Evolutionary conservation across 164 flowering plant species (phyloP), one percentile per base, ranked within the genome.

Genomic region (Houttuynia cordata): DNA sequence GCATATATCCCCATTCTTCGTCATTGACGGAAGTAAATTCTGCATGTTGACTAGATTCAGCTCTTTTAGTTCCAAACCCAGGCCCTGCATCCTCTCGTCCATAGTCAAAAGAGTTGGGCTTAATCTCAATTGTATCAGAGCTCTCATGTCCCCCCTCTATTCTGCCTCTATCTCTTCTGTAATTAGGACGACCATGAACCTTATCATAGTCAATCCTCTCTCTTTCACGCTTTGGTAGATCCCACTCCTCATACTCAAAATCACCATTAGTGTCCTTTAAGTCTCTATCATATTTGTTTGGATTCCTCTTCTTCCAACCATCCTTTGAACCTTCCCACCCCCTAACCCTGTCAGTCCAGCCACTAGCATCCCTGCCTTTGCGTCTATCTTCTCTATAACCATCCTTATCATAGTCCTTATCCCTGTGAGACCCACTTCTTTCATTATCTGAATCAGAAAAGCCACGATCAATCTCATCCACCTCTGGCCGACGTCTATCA

Each of bases 71-170:
- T 23, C 68, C 21, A 71, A 81, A 67, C 54, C 72, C 57, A 45
- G 86, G 70, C 64, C 65, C 81, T 51, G 83, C 68, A 23, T 86
- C 95, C 22, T 83, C 83, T 69, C 93, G 79, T 60, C 78, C 92
- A 79, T 81, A 83, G 62, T 87, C 90, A 51, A 79, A 67, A 47
- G 89, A 74, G 67, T 79, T 89, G 58, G 91, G 82, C 63, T 83
- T 86, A 57, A 86, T 85, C 72, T 88, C 95, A 70, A 88, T 86
- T 59, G 79, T 83, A 75, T 94, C 96, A 68, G 87, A 83, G 57
- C 75, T 84, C 37, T 84, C 88, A 76, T 58, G 85, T 62, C 77
- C 80, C 51, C 85, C 89, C 70, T 86, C 94, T 51, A 80, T 76
- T 68, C 94, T 73, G 66, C 66, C 77, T 64, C 83, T 81, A 54